Percentiles rank a stretch among this genome's conserved stretches.
phyloP scores from a whole-genome alignment of 2,329 filamentous ascomycete species.

The Trematosphaeria pertusa region DNA sequence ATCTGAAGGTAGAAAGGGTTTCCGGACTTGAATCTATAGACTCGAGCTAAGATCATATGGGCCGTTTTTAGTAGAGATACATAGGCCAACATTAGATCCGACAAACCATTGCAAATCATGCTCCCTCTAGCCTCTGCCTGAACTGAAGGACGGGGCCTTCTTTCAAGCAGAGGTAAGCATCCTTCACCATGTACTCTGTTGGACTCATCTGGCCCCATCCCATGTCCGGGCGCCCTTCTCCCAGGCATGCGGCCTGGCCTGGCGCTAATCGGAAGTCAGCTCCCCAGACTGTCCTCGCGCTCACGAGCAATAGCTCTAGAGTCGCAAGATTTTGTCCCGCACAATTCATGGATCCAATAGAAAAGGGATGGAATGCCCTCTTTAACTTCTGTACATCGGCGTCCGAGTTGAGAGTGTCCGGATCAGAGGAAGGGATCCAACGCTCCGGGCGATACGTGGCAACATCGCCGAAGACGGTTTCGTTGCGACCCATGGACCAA shows the following conservation, averaged over 20 bases:
- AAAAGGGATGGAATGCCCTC: conserved; percentile 15
- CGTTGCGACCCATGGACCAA: conserved; percentile 17
- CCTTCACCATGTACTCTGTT: conserved; percentile 3
- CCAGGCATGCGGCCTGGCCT: background rate
- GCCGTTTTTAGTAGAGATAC: no score
- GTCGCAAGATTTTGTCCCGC: conserved; percentile 13
- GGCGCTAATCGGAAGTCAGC: conserved; percentile 7
- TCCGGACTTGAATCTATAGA: no score
- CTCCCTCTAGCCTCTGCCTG: background rate
- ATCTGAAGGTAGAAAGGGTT: no score
- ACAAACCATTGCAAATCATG: no score
- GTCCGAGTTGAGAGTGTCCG: background rate
- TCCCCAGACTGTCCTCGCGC: conserved; percentile 9
- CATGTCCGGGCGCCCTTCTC: background rate
- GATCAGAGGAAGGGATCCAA: conserved; percentile 13
- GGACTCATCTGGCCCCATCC: conserved; percentile 6
- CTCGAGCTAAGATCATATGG: no score
- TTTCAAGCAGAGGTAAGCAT: conserved; percentile 10
- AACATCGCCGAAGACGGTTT: conserved; percentile 13
- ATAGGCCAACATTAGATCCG: no score
- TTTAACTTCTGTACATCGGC: conserved; percentile 9
- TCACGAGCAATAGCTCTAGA: conserved; percentile 11
- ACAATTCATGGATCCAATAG: conserved; percentile 16
- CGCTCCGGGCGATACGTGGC: conserved; percentile 14
- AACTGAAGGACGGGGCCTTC: conserved; percentile 7